Evolutionary conservation across 2,329 filamentous ascomycete species (phyloP).

Genomic region (Ophiostoma ips): DNA sequence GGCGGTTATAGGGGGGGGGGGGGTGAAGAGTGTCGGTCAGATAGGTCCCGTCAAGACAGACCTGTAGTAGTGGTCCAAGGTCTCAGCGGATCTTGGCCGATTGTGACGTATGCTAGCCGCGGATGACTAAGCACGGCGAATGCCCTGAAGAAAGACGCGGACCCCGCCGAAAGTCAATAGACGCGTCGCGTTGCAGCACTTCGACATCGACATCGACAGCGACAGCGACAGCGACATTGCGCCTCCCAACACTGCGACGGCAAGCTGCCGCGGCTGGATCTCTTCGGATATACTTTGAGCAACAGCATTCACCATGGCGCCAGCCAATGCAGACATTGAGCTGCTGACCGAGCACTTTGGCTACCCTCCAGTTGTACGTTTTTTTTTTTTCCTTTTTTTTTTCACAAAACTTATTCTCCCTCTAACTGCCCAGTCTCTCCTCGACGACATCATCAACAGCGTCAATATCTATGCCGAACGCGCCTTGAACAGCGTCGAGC

Average conservation of each 20-base stretch:
- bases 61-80: neutral
- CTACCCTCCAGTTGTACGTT: constrained; percentile 75
- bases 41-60: neutral
- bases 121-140: neutral
- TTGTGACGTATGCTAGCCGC: neutral
- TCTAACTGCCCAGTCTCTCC: constrained; percentile 51
- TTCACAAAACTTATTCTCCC: too few species aligned
- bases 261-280: neutral
- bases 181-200: neutral
- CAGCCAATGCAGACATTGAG: constrained; percentile 36
- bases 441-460: constrained; percentile 96
- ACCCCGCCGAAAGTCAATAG: constrained; percentile 1
- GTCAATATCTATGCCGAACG: constrained; percentile 88
- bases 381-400: constrained; percentile 1
- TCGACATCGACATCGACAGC: too few species aligned
- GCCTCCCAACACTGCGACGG: neutral
- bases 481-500: constrained; percentile 77
- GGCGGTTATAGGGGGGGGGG: too few species aligned
- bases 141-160: neutral
- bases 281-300: too few species aligned
- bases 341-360: constrained; percentile 92
- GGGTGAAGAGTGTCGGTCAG: constrained; percentile 4
- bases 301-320: constrained; percentile 15
- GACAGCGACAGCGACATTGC: neutral
- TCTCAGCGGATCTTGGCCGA: too few species aligned